phyloP scores from a whole-genome alignment of 1,284 basidiomycete species.

The Melampsora americana region DNA sequence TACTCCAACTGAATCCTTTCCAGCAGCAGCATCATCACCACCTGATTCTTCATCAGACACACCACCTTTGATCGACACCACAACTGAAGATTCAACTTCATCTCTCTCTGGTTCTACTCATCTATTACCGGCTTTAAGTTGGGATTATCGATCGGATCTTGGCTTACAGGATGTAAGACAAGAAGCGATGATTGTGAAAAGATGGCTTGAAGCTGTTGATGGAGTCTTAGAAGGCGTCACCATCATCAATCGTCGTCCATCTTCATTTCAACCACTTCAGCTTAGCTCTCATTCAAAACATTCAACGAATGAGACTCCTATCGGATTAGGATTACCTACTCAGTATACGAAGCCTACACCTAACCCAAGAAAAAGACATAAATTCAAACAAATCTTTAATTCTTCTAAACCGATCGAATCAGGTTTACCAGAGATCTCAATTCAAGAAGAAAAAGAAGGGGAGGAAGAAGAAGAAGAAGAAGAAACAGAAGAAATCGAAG shows the following conservation, averaged over 20 bases:
- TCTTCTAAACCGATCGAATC: conserved; percentile 64
- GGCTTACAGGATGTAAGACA: conserved; percentile 23
- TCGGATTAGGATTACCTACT: neutral
- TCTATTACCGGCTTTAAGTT: conserved; percentile 19
- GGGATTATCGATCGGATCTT: conserved; percentile 40
- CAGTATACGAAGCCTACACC: neutral
- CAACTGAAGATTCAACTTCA: neutral
- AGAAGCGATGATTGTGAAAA: conserved; percentile 36
- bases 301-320: no score
- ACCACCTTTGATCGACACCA: neutral
- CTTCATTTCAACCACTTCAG: neutral
- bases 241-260: conserved; percentile 25
- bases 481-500: conserved; percentile 55
- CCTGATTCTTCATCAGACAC: neutral
- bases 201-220: conserved; percentile 41
- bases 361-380: neutral
- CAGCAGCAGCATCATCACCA: neutral
- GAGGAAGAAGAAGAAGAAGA: conserved; percentile 51
- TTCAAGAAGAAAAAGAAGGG: conserved; percentile 55
- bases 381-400: conserved; percentile 31
- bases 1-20: conserved; percentile 56
- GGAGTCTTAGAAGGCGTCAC: conserved; percentile 34
- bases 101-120: neutral
- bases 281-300: no score
- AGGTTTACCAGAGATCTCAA: conserved; percentile 45